Percentiles rank a stretch among this genome's conserved stretches.
Evolutionary conservation across 192 early-diverging fungal species (phyloP).

Genomic region (Gonapodya sp.): DNA sequence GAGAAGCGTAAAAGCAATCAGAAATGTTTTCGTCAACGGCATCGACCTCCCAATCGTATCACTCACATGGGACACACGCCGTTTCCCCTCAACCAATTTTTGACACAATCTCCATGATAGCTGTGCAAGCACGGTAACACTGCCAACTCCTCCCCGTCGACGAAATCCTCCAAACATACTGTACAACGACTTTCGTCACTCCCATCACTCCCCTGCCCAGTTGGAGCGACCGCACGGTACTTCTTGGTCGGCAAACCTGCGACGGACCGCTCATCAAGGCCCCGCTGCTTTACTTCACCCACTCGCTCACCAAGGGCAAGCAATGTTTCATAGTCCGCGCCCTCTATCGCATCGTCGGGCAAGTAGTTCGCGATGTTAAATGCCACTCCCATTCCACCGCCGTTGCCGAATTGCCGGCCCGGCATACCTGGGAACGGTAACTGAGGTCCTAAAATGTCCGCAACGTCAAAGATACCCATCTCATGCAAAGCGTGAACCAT

Average conservation of each 20-base stretch:
- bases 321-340: neutral
- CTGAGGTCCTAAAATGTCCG: neutral
- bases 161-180: constrained; percentile 1
- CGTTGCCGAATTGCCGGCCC: neutral
- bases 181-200: neutral
- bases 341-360: constrained; percentile 6
- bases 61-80: constrained; percentile 2
- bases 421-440: no score
- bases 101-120: neutral
- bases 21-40: neutral
- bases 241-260: neutral
- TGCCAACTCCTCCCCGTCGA: neutral
- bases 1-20: neutral
- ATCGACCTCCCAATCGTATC: no score
- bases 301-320: neutral
- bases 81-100: constrained; percentile 7
- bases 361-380: constrained; percentile 4
- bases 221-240: neutral
- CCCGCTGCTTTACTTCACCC: neutral
- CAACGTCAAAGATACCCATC: neutral
- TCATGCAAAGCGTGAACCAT: neutral
- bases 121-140: neutral
- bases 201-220: neutral
- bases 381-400: neutral
- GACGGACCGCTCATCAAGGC: neutral